Evolutionary conservation across 441 rosid species (phyloP).

Genomic region (Erodium texanum): DNA sequence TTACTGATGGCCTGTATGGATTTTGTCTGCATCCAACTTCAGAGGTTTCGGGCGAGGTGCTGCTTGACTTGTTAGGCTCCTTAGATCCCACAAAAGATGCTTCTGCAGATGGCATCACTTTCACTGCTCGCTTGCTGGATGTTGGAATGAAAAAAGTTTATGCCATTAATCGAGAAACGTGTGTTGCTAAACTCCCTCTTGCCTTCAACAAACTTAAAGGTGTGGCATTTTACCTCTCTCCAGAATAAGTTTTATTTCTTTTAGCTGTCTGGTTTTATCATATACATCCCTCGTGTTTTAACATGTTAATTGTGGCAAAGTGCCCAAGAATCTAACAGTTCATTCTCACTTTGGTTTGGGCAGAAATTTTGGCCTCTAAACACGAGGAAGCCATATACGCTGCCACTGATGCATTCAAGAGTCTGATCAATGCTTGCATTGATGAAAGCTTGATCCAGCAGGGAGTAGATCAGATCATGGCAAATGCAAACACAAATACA

Average conservation of each 20-base stretch:
- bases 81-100: constrained; percentile 51
- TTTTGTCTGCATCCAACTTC: constrained; percentile 45
- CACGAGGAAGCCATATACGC: constrained; percentile 88
- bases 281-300: neutral
- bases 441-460: constrained; percentile 72
- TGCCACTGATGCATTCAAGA: constrained; percentile 70
- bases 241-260: neutral
- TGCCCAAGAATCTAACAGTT: neutral
- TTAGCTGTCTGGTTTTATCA: neutral
- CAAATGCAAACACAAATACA: constrained; percentile 23
- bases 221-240: constrained; percentile 11
- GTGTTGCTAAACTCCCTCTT: constrained; percentile 62
- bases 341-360: constrained; percentile 16
- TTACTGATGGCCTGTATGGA: constrained; percentile 59
- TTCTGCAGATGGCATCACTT: constrained; percentile 59
- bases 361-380: constrained; percentile 75
- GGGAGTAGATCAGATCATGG: constrained; percentile 47
- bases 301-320: neutral
- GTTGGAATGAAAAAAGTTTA: constrained; percentile 65
- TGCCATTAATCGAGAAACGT: constrained; percentile 50
- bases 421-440: constrained; percentile 52
- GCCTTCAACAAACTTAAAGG: constrained; percentile 78
- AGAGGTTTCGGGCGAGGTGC: constrained; percentile 54
- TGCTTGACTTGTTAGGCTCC: constrained; percentile 53
- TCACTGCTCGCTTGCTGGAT: constrained; percentile 68